phyloP scores from a whole-genome alignment of 352 stramenopile species.

The Pythium phragmiticola region DNA sequence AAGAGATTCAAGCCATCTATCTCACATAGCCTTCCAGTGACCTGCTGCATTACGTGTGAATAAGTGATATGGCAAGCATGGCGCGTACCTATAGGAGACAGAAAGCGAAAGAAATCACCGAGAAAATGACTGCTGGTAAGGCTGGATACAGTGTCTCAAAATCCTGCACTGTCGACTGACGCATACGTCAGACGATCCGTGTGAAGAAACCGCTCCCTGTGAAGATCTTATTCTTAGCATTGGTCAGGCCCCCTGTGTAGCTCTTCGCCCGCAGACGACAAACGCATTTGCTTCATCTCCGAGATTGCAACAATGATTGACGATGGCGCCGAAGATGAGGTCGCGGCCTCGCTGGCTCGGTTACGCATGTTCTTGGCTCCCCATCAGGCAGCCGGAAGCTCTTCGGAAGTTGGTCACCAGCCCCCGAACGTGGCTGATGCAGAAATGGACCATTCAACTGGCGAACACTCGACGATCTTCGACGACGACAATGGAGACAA shows the following conservation, averaged over 20 bases:
- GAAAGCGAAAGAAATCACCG: not conserved
- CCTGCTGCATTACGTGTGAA: not conserved
- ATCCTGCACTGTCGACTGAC: no score
- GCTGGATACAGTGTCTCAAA: no score
- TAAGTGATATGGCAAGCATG: not conserved
- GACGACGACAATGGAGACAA: conserved; percentile 1
- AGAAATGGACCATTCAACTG: not conserved
- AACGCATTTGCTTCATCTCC: not conserved
- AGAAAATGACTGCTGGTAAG: not conserved
- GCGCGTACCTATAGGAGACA: not conserved
- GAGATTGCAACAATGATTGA: conserved; percentile 9
- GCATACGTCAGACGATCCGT: not conserved
- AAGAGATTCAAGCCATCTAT: conserved; percentile 85
- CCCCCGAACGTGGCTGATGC: no score
- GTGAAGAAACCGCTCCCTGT: not conserved
- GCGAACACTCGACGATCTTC: not conserved
- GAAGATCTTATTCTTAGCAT: not conserved
- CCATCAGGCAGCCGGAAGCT: conserved; percentile 15
- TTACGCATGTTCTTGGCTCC: conserved; percentile 37
- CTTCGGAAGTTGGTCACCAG: not conserved
- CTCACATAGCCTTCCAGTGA: conserved; percentile 41
- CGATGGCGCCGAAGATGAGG: conserved; percentile 12
- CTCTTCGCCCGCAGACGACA: not conserved
- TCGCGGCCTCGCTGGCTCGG: conserved; percentile 30
- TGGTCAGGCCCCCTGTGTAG: not conserved